Evolutionary conservation across 2,329 filamentous ascomycete genomes (phyloP).

Genomic region (Proliferodiscus dingleyae): DNA sequence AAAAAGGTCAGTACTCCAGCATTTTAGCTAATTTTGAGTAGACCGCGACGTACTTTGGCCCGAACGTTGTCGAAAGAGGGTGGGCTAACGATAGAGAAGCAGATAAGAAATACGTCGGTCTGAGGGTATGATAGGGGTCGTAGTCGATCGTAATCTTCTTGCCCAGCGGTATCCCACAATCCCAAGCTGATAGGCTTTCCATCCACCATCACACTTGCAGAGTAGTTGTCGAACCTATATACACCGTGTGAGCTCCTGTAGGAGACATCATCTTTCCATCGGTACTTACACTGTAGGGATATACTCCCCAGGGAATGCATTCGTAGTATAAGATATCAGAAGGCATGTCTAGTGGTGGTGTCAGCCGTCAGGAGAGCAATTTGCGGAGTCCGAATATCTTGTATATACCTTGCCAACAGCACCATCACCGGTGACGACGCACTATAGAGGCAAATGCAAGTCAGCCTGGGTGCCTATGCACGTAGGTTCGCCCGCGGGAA

Average conservation of each 20-base stretch:
- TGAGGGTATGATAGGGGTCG: constrained; percentile 95
- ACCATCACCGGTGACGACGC: constrained; percentile 98
- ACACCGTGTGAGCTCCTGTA: constrained; percentile 17
- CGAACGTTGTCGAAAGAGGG: constrained; percentile 99
- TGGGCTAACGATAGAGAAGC: constrained; percentile 96
- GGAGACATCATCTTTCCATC: background rate
- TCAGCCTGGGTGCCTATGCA: constrained; percentile 17
- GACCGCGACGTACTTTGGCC: constrained; percentile 74
- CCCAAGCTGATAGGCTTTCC: constrained; percentile 95
- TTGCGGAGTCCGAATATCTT: background rate
- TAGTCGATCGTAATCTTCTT: constrained; percentile 96
- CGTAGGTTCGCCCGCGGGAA: constrained; percentile 8
- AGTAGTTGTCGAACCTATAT: constrained; percentile 93
- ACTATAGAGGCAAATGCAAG: constrained; percentile 49
- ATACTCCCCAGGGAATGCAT: constrained; percentile 99
- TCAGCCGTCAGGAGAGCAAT: constrained; percentile 9
- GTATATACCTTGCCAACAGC: constrained; percentile 88
- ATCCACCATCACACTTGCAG: constrained; percentile 97
- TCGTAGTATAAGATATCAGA: constrained; percentile 98
- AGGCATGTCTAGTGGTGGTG: constrained; percentile 78
- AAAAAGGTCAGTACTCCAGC: constrained; percentile 11
- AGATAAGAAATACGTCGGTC: constrained; percentile 97
- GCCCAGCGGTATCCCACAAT: constrained; percentile 96
- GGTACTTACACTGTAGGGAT: constrained; percentile 86
- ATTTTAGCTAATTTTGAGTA: background rate